Base-by-base conservation (phyloP, 805 yeast genomes). In the Zygoascus tannicola region DNA sequence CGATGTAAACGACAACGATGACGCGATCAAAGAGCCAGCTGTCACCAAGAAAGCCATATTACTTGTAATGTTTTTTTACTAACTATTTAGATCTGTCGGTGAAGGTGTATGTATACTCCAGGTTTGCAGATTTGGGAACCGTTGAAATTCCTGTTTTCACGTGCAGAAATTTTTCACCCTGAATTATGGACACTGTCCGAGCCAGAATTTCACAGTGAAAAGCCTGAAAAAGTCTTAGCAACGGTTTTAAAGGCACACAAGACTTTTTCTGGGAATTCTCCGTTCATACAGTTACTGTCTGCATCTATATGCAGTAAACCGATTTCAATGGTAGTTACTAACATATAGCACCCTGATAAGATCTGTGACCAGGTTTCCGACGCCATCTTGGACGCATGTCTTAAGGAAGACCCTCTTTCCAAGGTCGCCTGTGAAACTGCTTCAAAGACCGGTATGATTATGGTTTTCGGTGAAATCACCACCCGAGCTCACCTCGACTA, bases 341-440 rank as follows among this genome's bases (percentile, higher is more conserved):
- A 35, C 18, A 26, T 20, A 8, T 34, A 44, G 48, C 73, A 68
- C 58, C 73, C 72, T 49, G 72, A 67, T 50, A 67, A 67, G 63
- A 68, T 68, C 58, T 94, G 98, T 75, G 98, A 92, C 72, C 98
- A 92, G 76, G 96, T 92, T 56, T 83, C 94, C 46, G 98, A 92
- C 66, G 98, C 98, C 61, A 85, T 92, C 62, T 77, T 92, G 58
- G 98, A 92, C 64, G 98, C 98, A 56, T 90, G 97, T 76, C 74
- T 92, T 59, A 79, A 85, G 45, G 94, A 73, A 57, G 98, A 92
- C 70, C 98, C 98, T 50, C 76, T 85, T 59, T 92, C 98, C 57
- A 92, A 92, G 76, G 98, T 92, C 66, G 98, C 96, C 40, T 92
- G 98, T 76, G 98, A 92, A 73, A 85, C 98, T 49, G 97, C 98